Conservation (phyloP, 345 rosid genomes). For the Salix brachista region DNA sequence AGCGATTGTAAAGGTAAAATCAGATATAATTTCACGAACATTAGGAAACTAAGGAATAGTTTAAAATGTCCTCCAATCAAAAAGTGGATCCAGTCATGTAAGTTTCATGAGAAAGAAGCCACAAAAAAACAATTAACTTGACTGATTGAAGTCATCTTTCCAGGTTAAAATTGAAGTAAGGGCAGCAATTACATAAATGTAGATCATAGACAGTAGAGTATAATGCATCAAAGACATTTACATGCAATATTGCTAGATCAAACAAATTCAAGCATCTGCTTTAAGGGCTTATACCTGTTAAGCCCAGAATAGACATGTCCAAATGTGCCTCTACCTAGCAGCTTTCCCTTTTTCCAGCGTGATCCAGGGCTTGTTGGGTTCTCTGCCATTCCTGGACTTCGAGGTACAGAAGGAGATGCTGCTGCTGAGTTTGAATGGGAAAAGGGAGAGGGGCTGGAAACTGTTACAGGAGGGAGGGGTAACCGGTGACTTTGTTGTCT, state of each 20-base stretch:
- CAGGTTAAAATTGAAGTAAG: not conserved
- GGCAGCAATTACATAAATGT: not conserved
- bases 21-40: not conserved
- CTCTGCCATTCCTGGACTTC: constrained; percentile 91
- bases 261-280: not conserved
- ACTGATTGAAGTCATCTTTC: too few relatives aligned
- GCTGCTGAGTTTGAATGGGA: constrained; percentile 86
- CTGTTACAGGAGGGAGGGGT: constrained; percentile 81
- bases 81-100: not conserved
- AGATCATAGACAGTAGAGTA: not conserved
- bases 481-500: constrained; percentile 82
- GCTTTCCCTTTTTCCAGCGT: constrained; percentile 70
- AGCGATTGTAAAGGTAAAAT: constrained; percentile 3
- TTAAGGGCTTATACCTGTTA: constrained; percentile 44
- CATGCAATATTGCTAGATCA: not conserved
- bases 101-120: not conserved
- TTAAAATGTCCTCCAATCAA: not conserved
- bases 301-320: constrained; percentile 76
- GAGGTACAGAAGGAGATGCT: constrained; percentile 89
- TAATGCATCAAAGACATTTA: not conserved
- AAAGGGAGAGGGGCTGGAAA: constrained; percentile 69
- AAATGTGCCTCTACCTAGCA: constrained; percentile 78
- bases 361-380: constrained; percentile 61
- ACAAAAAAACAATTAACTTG: not conserved
- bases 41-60: not conserved